Percentiles rank a stretch among this genome's conserved stretches.
Evolutionary conservation across 305 asterid genomes (phyloP).

Genomic region (Monarda citriodora): DNA sequence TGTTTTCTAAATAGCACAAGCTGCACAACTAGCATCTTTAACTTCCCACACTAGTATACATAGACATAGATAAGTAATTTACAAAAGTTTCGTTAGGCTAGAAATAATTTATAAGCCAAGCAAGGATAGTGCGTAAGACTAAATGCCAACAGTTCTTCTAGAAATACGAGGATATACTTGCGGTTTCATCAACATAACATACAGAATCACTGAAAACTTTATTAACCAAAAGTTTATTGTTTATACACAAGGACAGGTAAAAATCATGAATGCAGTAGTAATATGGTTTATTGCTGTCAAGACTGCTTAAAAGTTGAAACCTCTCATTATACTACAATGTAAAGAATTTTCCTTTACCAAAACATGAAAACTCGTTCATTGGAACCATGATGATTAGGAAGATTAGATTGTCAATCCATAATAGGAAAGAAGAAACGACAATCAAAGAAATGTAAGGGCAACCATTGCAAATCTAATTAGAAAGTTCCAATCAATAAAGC

Average conservation of each 20-base stretch:
- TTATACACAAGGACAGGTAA: too few relatives aligned
- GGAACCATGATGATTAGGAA: background rate
- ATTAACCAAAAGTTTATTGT: background rate
- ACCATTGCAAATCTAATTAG: too few relatives aligned
- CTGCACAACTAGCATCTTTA: conserved; percentile 9
- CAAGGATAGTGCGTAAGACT: background rate
- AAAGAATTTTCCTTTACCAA: too few relatives aligned
- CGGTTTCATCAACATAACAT: background rate
- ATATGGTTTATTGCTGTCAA: too few relatives aligned
- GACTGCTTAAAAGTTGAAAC: too few relatives aligned
- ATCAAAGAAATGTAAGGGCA: too few relatives aligned
- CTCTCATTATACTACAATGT: too few relatives aligned
- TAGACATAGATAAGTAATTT: background rate
- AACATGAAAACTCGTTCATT: background rate
- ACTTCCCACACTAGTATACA: background rate
- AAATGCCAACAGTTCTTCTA: background rate
- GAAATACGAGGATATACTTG: background rate
- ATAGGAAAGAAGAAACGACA: too few relatives aligned
- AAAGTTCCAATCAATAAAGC: too few relatives aligned
- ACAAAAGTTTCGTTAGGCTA: background rate
- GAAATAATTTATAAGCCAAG: background rate
- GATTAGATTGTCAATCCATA: background rate
- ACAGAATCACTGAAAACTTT: background rate
- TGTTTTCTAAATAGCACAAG: conserved; percentile 3
- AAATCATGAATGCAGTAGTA: background rate